Evolutionary conservation across 2,329 filamentous ascomycete species (phyloP).

Genomic region (Monosporascus sp.): DNA sequence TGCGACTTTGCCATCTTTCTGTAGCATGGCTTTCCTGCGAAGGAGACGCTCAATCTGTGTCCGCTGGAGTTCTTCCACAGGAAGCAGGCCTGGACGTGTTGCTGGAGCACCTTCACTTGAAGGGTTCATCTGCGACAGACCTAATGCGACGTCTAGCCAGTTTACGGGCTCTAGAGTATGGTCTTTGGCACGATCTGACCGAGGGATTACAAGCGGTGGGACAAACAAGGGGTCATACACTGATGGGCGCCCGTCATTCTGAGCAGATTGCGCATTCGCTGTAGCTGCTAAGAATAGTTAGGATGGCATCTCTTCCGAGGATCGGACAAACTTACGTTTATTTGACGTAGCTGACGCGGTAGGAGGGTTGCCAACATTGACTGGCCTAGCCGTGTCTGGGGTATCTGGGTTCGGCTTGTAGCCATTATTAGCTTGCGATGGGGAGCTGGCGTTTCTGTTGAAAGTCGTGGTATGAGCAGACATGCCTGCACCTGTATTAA

Average conservation of each 20-base stretch:
- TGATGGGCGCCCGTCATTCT: slow-evolving; percentile 31
- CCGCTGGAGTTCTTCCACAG: slow-evolving; percentile 36
- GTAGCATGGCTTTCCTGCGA: slow-evolving; percentile 16
- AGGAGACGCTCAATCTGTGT: slow-evolving; percentile 33
- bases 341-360: slow-evolving; percentile 7
- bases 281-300: slow-evolving; percentile 11
- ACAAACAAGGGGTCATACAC: slow-evolving; percentile 38
- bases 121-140: slow-evolving; percentile 7
- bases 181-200: slow-evolving; percentile 2
- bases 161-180: background rate
- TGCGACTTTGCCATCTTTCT: background rate
- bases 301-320: background rate
- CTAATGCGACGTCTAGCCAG: slow-evolving; percentile 1
- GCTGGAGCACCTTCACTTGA: slow-evolving; percentile 22
- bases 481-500: slow-evolving; percentile 5
- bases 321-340: slow-evolving; percentile 13
- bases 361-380: slow-evolving; percentile 6
- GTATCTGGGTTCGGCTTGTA: slow-evolving; percentile 13
- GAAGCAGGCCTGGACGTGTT: slow-evolving; percentile 10
- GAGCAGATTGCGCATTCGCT: slow-evolving; percentile 14
- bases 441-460: slow-evolving; percentile 3
- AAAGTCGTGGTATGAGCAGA: slow-evolving; percentile 5
- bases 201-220: slow-evolving; percentile 4
- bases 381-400: slow-evolving; percentile 12
- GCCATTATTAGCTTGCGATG: slow-evolving; percentile 15